A percentile compares a stretch with the other conserved stretches of the same genome.
These are phyloP conservation scores for Paramecium octaurelia DNA, from an alignment of 73 alveolate species.

Conservation along the genomic window DNA sequence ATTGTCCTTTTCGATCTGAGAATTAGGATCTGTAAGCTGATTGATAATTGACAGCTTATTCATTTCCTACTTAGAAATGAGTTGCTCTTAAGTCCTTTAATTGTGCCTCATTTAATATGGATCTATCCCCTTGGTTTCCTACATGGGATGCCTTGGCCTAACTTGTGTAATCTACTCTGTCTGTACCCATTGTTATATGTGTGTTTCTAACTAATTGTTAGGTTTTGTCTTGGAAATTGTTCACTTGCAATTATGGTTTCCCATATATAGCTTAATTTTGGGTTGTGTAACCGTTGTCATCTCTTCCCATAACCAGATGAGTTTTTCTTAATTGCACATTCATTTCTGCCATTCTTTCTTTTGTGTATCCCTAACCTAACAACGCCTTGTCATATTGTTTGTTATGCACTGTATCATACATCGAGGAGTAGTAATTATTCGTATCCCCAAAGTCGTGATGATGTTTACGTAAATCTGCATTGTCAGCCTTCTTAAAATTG, in stretches of 20 bases:
- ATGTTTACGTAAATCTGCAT: slow-evolving; percentile 59
- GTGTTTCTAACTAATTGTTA: slow-evolving; percentile 17
- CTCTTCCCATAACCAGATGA: slow-evolving; percentile 51
- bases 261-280: slow-evolving; percentile 1
- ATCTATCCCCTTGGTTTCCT: neutral
- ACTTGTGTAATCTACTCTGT: neutral
- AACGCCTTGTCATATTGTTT: slow-evolving; percentile 46
- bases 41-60: neutral
- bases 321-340: slow-evolving; percentile 60
- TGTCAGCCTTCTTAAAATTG: neutral
- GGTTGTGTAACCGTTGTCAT: slow-evolving; percentile 15
- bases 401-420: slow-evolving; percentile 50
- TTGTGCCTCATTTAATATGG: neutral
- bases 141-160: neutral
- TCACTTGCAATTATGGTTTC: neutral
- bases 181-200: slow-evolving; percentile 42
- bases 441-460: slow-evolving; percentile 65
- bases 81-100: slow-evolving; percentile 47
- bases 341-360: slow-evolving; percentile 41
- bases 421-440: slow-evolving; percentile 50
- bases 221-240: neutral
- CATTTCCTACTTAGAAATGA: slow-evolving; percentile 33
- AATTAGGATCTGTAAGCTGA: neutral
- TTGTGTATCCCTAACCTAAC: slow-evolving; percentile 43
- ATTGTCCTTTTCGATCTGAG: neutral